Base-by-base conservation (phyloP, 148 eudicot species). In the Hydrangea macrophylla region DNA sequence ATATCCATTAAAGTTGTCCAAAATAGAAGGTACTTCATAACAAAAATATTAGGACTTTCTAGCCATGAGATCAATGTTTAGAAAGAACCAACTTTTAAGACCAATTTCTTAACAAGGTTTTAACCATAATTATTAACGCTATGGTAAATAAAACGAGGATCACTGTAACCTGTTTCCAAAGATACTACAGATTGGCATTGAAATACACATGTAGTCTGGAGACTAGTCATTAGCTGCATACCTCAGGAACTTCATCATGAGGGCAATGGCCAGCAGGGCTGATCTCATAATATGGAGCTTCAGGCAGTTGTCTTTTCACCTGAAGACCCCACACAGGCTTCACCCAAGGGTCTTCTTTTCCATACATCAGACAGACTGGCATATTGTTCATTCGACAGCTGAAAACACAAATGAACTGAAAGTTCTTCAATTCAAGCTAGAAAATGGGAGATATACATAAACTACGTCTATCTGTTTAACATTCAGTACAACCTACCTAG, bases 201-300 rank as follows among this genome's bases (percentile, higher is more conserved):
- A 20, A 56, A 57, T 42, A 39, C 28, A 69, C 13, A 40, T 20
- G 7, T n/a, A 30, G 28, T n/a, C 3, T n/a, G n/a, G n/a, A 30
- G 28, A 58, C 11, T 27, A 68, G 17, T 2, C 7, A 56, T 26
- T 26, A 64, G 58, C 60, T 31, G 48, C 67, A 64, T 86, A 93
- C 98, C 98, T 93, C 98, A 15, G 98, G 96, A 70, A 86, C 92
- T 81, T 93, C 98, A 72, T 93, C 98, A 71, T 90, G 98, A 74
- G 98, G 98, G 78, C 98, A 93, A 70, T 93, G 98, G 60, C 98
- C 98, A 39, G 98, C 96, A 59, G 96, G 96, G 67, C 89, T 90
- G 62, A 93, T 88, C 78, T 88, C 89, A 66, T 90, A 93, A 75
- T 93, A 93, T n/a, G 96, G 95, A 83, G 92, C 89, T 31, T 88